A percentile compares a stretch with the other conserved stretches of the same genome.
phyloP scores from a whole-genome alignment of 352 stramenopile species.

The Phytophthora cactorum region DNA sequence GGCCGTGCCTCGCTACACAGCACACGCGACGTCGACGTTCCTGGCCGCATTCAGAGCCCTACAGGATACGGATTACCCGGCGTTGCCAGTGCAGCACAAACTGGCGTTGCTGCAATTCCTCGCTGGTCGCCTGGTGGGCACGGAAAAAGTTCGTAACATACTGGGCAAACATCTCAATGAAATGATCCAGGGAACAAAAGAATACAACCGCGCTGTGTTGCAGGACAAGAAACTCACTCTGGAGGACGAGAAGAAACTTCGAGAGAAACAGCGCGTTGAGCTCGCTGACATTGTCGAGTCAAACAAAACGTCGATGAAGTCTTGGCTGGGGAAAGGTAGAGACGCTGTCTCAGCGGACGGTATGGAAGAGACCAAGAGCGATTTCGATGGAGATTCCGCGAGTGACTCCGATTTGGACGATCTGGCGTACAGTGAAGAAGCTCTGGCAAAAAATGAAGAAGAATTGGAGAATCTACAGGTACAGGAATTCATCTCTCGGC shows the following conservation, averaged over 20 bases:
- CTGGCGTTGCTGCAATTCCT: slow-evolving; percentile 77
- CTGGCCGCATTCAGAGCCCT: slow-evolving; percentile 55
- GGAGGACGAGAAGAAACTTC: slow-evolving; percentile 84
- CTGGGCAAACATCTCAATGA: slow-evolving; percentile 68
- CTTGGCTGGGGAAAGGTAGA: slow-evolving; percentile 35
- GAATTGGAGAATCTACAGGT: slow-evolving; percentile 70
- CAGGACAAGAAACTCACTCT: slow-evolving; percentile 67
- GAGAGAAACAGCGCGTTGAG: slow-evolving; percentile 76
- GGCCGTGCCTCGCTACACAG: slow-evolving; percentile 74
- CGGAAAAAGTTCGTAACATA: slow-evolving; percentile 69
- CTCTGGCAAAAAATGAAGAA: slow-evolving; percentile 71
- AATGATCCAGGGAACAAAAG: slow-evolving; percentile 66
- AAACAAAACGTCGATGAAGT: slow-evolving; percentile 66
- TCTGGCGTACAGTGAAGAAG: slow-evolving; percentile 62
- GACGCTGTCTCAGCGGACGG: slow-evolving; percentile 24
- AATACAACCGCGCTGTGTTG: slow-evolving; percentile 72
- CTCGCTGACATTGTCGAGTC: slow-evolving; percentile 55
- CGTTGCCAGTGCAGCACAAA: slow-evolving; percentile 66
- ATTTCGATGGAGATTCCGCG: slow-evolving; percentile 41
- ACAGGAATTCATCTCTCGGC: slow-evolving; percentile 73
- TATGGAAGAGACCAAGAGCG: slow-evolving; percentile 45
- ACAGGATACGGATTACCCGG: slow-evolving; percentile 58
- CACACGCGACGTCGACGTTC: slow-evolving; percentile 46
- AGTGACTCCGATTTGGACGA: slow-evolving; percentile 78
- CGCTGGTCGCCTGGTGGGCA: slow-evolving; percentile 58